A percentile compares a stretch with the other conserved stretches of the same genome.
phyloP scores from a whole-genome alignment of 2,329 filamentous ascomycete species.

The Ceratocystis variospora region DNA sequence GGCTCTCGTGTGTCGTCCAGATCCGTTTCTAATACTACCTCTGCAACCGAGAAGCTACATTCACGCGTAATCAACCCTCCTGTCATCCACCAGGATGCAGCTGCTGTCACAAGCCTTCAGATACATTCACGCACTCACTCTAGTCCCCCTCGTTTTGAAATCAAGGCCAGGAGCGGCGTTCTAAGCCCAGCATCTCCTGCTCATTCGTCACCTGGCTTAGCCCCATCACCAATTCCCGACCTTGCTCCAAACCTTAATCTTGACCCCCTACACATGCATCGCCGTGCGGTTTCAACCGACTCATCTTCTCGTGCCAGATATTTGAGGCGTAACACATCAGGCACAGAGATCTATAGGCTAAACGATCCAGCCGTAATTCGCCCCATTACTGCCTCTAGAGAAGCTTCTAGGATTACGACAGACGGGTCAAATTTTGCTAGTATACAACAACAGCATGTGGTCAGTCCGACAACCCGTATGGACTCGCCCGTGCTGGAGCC shows the following conservation, averaged over 20 bases:
- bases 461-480: neutral
- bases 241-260: conserved; percentile 6
- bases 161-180: conserved; percentile 6
- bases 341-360: conserved; percentile 10
- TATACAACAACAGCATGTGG: neutral
- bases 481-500: conserved; percentile 11
- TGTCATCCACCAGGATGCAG: neutral
- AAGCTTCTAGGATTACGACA: neutral
- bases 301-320: conserved; percentile 10
- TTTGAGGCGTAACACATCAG: conserved; percentile 8
- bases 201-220: conserved; percentile 13
- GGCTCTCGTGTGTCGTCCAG: neutral
- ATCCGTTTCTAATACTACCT: neutral
- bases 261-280: conserved; percentile 3
- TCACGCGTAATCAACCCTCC: conserved; percentile 12
- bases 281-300: conserved; percentile 13
- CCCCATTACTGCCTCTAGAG: neutral
- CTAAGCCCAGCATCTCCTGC: neutral
- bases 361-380: neutral
- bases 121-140: conserved; percentile 12
- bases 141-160: conserved; percentile 10
- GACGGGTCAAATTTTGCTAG: neutral
- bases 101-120: neutral
- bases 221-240: conserved; percentile 17
- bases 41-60: conserved; percentile 17